These are phyloP conservation scores for Cenococcum geophilum DNA, from an alignment of 495 filamentous ascomycete species.

Conservation along the genomic window DNA sequence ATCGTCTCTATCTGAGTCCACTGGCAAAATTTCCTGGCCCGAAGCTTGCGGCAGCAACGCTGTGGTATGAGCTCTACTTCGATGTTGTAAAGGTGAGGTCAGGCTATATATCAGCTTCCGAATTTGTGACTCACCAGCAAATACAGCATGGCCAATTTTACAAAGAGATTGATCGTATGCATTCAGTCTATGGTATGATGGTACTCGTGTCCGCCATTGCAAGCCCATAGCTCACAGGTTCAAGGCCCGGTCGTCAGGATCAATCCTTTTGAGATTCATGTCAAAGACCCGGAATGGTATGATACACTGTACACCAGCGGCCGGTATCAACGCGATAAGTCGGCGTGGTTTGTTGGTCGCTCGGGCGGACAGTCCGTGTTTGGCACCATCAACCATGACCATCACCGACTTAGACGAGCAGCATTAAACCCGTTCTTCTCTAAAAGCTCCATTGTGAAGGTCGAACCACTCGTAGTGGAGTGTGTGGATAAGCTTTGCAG, in stretches of 20 bases:
- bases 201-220: too few relatives aligned
- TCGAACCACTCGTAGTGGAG: conserved; percentile 12
- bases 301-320: conserved; percentile 26
- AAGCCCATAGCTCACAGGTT: too few relatives aligned
- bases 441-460: conserved; percentile 4
- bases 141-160: too few relatives aligned
- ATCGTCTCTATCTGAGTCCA: conserved; percentile 31
- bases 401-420: conserved; percentile 15
- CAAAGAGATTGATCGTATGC: too few relatives aligned
- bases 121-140: too few relatives aligned
- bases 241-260: conserved; percentile 34
- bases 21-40: conserved; percentile 35
- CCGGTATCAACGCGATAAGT: conserved; percentile 1
- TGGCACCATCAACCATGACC: conserved; percentile 15
- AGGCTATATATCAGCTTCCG: too few relatives aligned
- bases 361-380: conserved; percentile 2
- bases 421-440: conserved; percentile 25
- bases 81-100: conserved; percentile 40
- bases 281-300: conserved; percentile 30
- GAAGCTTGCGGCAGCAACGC: conserved; percentile 27
- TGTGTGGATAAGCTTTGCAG: conserved; percentile 14
- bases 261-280: conserved; percentile 33
- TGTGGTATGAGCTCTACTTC: conserved; percentile 41
- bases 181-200: too few relatives aligned
- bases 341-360: not conserved